These are phyloP conservation scores for Globisporangium camurandrum DNA, from an alignment of 352 stramenopile genomes.

Conservation along the genomic window DNA sequence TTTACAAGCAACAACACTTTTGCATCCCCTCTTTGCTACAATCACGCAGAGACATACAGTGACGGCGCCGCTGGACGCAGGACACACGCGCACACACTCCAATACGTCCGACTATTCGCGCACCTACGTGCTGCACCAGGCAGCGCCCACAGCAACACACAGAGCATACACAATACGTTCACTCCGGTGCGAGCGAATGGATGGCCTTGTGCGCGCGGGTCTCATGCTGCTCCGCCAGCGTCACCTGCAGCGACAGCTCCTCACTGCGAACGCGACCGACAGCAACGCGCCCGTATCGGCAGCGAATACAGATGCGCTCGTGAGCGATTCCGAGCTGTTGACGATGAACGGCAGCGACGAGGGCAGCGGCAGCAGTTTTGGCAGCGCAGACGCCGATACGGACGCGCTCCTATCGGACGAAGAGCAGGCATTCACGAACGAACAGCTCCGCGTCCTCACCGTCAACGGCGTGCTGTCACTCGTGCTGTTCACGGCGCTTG, in stretches of 20 bases:
- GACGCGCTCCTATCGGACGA: neutral
- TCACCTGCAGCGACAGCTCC: conserved; percentile 9
- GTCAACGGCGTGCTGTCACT: conserved; percentile 56
- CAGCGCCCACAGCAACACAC: too few relatives aligned
- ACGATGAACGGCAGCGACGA: neutral
- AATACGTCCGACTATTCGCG: neutral
- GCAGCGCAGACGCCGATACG: too few relatives aligned
- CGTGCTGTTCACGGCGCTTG: conserved; percentile 53
- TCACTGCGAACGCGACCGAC: conserved; percentile 4
- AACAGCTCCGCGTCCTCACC: conserved; percentile 37
- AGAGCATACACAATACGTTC: neutral
- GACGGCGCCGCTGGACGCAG: too few relatives aligned
- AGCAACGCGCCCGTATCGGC: conserved; percentile 5
- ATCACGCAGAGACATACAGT: too few relatives aligned
- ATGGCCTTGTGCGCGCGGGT: conserved; percentile 10
- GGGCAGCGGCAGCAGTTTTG: too few relatives aligned
- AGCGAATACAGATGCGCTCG: conserved; percentile 3
- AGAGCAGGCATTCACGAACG: conserved; percentile 13
- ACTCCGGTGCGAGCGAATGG: conserved; percentile 8
- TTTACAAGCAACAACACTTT: too few relatives aligned
- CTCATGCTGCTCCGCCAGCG: conserved; percentile 12
- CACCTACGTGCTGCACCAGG: too few relatives aligned
- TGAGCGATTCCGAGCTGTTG: neutral
- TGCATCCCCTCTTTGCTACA: too few relatives aligned
- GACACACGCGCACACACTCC: neutral